A percentile compares a stretch with the other conserved stretches of the same genome.
phyloP scores from a whole-genome alignment of 495 filamentous ascomycete genomes.

The Staphylotrichum longicolle region DNA sequence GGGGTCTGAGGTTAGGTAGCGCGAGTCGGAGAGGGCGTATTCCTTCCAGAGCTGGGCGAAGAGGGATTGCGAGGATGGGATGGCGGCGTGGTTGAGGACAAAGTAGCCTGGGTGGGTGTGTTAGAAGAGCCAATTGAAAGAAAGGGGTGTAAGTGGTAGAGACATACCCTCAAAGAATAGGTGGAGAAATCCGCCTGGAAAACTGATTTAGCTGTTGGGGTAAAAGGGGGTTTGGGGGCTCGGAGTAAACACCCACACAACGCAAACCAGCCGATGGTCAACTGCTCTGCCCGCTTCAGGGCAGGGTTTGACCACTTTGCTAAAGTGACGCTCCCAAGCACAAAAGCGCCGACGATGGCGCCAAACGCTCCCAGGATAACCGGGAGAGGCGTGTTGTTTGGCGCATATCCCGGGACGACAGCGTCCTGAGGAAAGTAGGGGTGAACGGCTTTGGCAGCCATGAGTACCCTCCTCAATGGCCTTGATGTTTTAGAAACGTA shows the following conservation, averaged over 20 bases:
- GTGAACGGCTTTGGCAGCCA: conserved; percentile 39
- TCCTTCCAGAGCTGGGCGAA: conserved; percentile 88
- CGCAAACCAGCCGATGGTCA: conserved; percentile 59
- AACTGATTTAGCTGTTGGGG: conserved; percentile 17
- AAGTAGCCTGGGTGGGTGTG: conserved; percentile 58
- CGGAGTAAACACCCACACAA: conserved; percentile 29
- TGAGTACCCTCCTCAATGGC: background rate
- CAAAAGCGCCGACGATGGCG: conserved; percentile 43
- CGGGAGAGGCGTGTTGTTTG: conserved; percentile 49
- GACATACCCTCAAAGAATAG: conserved; percentile 70
- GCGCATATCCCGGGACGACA: conserved; percentile 57
- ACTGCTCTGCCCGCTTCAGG: conserved; percentile 43
- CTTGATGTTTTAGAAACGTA: too few relatives aligned
- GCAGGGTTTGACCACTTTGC: conserved; percentile 42
- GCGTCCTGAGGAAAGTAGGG: conserved; percentile 71
- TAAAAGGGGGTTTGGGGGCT: conserved; percentile 5
- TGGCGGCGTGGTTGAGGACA: conserved; percentile 57
- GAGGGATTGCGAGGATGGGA: conserved; percentile 45
- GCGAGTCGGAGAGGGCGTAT: conserved; percentile 78
- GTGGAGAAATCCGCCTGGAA: conserved; percentile 59
- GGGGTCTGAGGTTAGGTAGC: conserved; percentile 73
- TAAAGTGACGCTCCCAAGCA: conserved; percentile 43
- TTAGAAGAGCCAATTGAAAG: background rate
- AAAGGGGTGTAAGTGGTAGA: too few relatives aligned
- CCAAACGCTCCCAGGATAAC: conserved; percentile 50